Evolutionary conservation across 1,139 yeast species (phyloP), one percentile per base, ranked within the genome.

Genomic region (Kodamaea plutei): DNA sequence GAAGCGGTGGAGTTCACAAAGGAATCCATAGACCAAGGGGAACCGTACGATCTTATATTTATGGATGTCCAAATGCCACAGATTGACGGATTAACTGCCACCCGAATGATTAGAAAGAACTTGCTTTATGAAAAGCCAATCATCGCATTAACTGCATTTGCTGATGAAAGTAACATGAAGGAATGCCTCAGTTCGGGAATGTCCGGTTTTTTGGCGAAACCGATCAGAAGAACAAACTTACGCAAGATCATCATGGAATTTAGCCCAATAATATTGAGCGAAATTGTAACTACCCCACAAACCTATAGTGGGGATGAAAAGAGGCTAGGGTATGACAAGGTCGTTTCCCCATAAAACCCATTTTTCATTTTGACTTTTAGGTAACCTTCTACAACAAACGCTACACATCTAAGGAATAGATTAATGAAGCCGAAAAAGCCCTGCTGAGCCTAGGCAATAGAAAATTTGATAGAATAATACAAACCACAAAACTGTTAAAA

Each of bases 51-150:
- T 47, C 59, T 91, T 33, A 76, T 91, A 6, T 84, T 91, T 50
- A 89, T 91, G 97, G 98, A 91, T 58, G 87, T 91, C 31, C 96
- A 88, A 56, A 91, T 91, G 98, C 98, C 97, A 2, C 79, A 75
- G 44, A 70, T 85, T 43, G 95, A 88, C 54, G 98, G 98, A 2
- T 59, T 89, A 26, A 66, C 77, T 19, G 95, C 97, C 1, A 85
- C 96, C 0, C 73, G 67, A 44, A 65, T 73, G 52, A 84, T 91
- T 25, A 68, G 96, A 30, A 61, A 71, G 18, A 78, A 80, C 30
- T 58, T 84, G 34, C 70, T 74, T 4, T 88, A 74, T 52, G 61
- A 63, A 1, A 72, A 74, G 15, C 96, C 96, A 0, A 88, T 91
- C 37, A 88, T 91, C 30, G 97, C 97, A 0, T 64, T 91, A 38